Conservation (phyloP, 805 yeast species). For the Kuraishia hungarica region DNA sequence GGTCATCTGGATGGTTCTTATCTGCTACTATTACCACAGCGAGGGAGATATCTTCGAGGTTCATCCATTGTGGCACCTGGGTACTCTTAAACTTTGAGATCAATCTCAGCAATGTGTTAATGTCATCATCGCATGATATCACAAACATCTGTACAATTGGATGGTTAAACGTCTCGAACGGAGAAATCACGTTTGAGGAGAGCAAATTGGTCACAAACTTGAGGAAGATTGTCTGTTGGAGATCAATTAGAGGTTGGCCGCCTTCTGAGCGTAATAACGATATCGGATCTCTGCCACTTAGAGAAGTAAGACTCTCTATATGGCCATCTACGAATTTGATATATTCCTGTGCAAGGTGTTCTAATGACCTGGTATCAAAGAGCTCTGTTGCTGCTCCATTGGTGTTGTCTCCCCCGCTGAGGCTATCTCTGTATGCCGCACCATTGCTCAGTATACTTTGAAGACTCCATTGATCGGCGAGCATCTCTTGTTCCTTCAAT, state of each 20-base stretch:
- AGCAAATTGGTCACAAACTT: constrained; percentile 50
- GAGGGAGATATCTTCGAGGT: constrained; percentile 52
- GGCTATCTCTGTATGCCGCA: constrained; percentile 4
- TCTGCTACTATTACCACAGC: constrained; percentile 43
- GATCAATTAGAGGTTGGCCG: constrained; percentile 6
- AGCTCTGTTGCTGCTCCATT: constrained; percentile 11
- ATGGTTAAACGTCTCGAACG: constrained; percentile 82
- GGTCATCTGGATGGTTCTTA: constrained; percentile 31
- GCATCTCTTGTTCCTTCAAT: constrained; percentile 12
- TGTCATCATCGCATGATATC: constrained; percentile 44
- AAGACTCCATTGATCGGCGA: constrained; percentile 8
- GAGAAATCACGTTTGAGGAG: constrained; percentile 51
- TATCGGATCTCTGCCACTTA: not conserved
- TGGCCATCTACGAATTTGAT: constrained; percentile 12
- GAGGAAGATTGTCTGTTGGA: constrained; percentile 43
- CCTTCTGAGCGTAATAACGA: not conserved
- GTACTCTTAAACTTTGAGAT: constrained; percentile 43
- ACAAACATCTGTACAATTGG: constrained; percentile 73
- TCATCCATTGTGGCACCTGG: constrained; percentile 53
- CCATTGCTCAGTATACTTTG: constrained; percentile 6
- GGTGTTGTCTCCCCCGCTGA: constrained; percentile 4
- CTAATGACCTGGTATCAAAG: constrained; percentile 11
- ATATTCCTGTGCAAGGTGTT: constrained; percentile 12
- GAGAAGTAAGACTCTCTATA: constrained; percentile 4
- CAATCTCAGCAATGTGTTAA: constrained; percentile 49